A percentile compares a stretch with the other conserved stretches of the same genome.
Conservation (phyloP, 257 asterid genomes). For the Ilex asprella region DNA sequence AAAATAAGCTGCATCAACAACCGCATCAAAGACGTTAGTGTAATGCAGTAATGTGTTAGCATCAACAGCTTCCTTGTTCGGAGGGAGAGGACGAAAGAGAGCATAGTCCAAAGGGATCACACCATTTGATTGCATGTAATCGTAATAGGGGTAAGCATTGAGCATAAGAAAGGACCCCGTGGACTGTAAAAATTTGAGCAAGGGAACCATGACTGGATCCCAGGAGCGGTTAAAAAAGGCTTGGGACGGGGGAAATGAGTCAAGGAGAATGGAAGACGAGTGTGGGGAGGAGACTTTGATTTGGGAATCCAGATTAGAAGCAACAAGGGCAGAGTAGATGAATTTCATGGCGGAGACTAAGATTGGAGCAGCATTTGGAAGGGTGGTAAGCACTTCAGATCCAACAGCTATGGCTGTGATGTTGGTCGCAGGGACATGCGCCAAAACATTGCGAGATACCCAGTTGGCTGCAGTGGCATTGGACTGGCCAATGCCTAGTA, state of each 20-base stretch:
- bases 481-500: conserved; percentile 80
- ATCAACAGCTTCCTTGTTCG: conserved; percentile 89
- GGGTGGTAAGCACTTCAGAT: conserved; percentile 65
- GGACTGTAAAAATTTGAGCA: conserved; percentile 67
- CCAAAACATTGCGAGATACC: conserved; percentile 68
- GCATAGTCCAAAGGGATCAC: conserved; percentile 82
- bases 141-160: conserved; percentile 78
- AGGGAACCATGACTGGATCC: conserved; percentile 70
- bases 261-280: conserved; percentile 70
- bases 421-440: conserved; percentile 76
- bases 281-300: conserved; percentile 83
- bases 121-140: conserved; percentile 59
- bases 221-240: conserved; percentile 79
- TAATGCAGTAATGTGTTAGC: conserved; percentile 82
- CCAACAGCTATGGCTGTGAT: conserved; percentile 81
- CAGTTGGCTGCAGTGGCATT: conserved; percentile 85
- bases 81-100: conserved; percentile 72
- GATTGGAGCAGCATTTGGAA: conserved; percentile 78
- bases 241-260: conserved; percentile 93
- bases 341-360: conserved; percentile 67
- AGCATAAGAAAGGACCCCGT: conserved; percentile 71
- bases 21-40: conserved; percentile 87
- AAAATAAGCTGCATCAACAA: conserved; percentile 83
- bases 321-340: conserved; percentile 76
- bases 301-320: conserved; percentile 63